phyloP scores from a whole-genome alignment of 140 eudicot species.

The Ambrosia hybrid region DNA sequence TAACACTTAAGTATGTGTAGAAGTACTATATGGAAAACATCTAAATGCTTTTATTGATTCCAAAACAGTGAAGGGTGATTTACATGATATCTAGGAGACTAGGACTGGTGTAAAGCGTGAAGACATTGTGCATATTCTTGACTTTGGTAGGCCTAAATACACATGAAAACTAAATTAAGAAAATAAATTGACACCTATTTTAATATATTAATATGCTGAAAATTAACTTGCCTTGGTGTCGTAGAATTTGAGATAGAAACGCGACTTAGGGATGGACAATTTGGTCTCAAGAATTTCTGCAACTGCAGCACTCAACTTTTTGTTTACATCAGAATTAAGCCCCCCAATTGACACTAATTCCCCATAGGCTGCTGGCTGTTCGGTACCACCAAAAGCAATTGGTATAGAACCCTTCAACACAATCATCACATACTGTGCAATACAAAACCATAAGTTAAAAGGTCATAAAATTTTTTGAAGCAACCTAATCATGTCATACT shows the following conservation, averaged over 20 bases:
- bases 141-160: slow-evolving; percentile 79
- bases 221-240: slow-evolving; percentile 67
- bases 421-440: no score
- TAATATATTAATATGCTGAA: background rate
- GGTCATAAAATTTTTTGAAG: no score
- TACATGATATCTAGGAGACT: slow-evolving; percentile 47
- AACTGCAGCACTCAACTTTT: slow-evolving; percentile 79
- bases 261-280: slow-evolving; percentile 62
- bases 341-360: no score
- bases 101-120: slow-evolving; percentile 95
- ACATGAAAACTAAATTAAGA: slow-evolving; percentile 62
- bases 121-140: slow-evolving; percentile 91
- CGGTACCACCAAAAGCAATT: no score
- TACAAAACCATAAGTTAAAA: no score
- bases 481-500: no score
- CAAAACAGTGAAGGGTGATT: slow-evolving; percentile 41
- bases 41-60: slow-evolving; percentile 21
- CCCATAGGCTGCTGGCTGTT: no score
- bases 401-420: no score
- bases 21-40: no score
- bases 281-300: slow-evolving; percentile 71
- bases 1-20: no score
- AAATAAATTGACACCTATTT: slow-evolving; percentile 15
- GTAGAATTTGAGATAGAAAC: slow-evolving; percentile 75
- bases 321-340: slow-evolving; percentile 46